These are phyloP conservation scores for Calvatia gigantea DNA, from an alignment of 768 basidiomycete species.

Conservation along the genomic window DNA sequence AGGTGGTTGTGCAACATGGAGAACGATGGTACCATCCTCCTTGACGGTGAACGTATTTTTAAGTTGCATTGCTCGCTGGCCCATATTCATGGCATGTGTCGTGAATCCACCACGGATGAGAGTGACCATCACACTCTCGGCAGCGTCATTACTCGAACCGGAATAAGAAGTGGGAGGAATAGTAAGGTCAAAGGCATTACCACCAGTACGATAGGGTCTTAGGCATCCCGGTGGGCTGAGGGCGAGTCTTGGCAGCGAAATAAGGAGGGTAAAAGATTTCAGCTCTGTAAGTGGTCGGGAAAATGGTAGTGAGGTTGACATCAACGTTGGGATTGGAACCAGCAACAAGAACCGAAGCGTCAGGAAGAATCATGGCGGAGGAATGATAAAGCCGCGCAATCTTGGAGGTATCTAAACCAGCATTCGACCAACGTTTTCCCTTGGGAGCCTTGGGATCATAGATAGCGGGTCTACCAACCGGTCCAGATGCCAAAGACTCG, in stretches of 20 bases:
- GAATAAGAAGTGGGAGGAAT: slow-evolving; percentile 65
- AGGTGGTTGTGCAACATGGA: slow-evolving; percentile 81
- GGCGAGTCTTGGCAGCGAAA: slow-evolving; percentile 68
- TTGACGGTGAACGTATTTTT: slow-evolving; percentile 84
- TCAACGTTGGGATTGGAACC: slow-evolving; percentile 95
- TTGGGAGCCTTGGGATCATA: slow-evolving; percentile 74
- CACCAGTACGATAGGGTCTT: slow-evolving; percentile 78
- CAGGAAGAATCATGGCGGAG: slow-evolving; percentile 85
- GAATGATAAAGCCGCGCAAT: slow-evolving; percentile 92
- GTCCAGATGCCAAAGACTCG: slow-evolving; percentile 75
- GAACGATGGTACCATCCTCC: slow-evolving; percentile 72
- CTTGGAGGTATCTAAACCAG: slow-evolving; percentile 53
- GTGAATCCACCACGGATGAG: slow-evolving; percentile 84
- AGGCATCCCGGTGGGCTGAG: slow-evolving; percentile 67
- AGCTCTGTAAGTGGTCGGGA: slow-evolving; percentile 75
- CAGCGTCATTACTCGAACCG: slow-evolving; percentile 64
- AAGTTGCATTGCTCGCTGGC: slow-evolving; percentile 76
- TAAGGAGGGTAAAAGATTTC: slow-evolving; percentile 94
- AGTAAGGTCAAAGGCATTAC: slow-evolving; percentile 70
- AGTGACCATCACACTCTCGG: slow-evolving; percentile 70
- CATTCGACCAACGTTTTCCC: slow-evolving; percentile 74
- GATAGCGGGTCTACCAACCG: slow-evolving; percentile 71
- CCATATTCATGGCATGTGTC: slow-evolving; percentile 88
- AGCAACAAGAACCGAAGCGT: slow-evolving; percentile 81
- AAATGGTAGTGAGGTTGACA: slow-evolving; percentile 55